Base-by-base conservation (phyloP, 176 grass and related monocot species). In the Aegilops bicornis region DNA sequence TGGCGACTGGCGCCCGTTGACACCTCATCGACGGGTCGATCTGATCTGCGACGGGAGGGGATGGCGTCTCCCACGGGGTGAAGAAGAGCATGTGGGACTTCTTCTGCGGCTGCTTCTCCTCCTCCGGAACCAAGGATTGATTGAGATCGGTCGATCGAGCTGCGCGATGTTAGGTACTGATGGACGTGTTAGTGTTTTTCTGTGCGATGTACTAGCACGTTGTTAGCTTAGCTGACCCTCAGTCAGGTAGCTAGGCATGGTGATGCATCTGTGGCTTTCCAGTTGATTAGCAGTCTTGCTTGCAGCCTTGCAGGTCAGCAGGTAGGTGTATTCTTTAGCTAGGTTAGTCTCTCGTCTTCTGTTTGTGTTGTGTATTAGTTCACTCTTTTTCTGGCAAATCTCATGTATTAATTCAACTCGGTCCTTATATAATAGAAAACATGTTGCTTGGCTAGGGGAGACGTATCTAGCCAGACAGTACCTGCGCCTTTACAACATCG, bases 21-120 rank as follows among this genome's bases (percentile, higher is more conserved):
- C 6, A 36, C 6, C 35, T 36, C 5, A 6, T 36, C 35, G 6
- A 6, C 35, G 35, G 35, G 35, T 6, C 35, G 35, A 36, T 36
- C 35, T 36, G 6, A 36, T 36, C 35, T 36, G 35, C 6, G 35
- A 36, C 35, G 1, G 35, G 35, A 6, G 7, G 35, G 1, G 35
- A 36, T 36, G 35, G 35, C 6, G 35, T 36, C 35, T 36, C 35
- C 35, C 35, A 36, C 33, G 33, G 42, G 31, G 65, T 71, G 66
- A 89, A 89, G 66, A 89, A 84, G 82, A n/a, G 82, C 56, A 73
- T 84, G 15, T 24, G 48, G n/a, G 10, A 63, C 8, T 1, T 64
- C 16, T 15, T 89, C 47, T 54, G 19, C 17, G 66, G 82, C 11
- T 89, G 87, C 81, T 84, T 89, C 47, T 79, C 37, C 15, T 27